Evolutionary conservation across 192 early-diverging fungal genomes (phyloP).

Genomic region (Phycomyces blakesleeanus): DNA sequence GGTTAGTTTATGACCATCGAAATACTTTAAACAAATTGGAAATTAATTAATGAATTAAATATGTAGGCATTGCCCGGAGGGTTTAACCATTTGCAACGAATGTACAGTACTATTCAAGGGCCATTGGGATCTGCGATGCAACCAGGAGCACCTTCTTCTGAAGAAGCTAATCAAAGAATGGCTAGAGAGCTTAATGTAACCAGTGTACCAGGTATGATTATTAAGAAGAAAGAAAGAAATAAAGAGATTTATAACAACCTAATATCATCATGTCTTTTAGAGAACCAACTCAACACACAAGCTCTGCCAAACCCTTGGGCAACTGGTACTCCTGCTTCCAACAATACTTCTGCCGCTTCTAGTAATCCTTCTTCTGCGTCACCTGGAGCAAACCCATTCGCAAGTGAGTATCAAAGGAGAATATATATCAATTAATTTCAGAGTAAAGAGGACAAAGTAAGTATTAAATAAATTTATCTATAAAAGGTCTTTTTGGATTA

Average conservation of each 20-base stretch:
- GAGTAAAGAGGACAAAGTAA: neutral
- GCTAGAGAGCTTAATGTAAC: conserved; percentile 53
- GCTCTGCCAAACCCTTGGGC: conserved; percentile 60
- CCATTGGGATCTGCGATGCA: conserved; percentile 51
- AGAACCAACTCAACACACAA: conserved; percentile 47
- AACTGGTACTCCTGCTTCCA: conserved; percentile 11
- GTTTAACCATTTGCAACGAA: conserved; percentile 57
- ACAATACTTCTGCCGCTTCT: conserved; percentile 3
- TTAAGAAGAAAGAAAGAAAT: too few relatives aligned
- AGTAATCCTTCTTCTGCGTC: conserved; percentile 21
- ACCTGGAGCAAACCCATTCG: neutral
- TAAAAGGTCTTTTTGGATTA: conserved; percentile 2
- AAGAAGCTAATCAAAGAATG: conserved; percentile 49
- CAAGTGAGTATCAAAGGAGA: conserved; percentile 1
- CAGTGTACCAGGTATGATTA: conserved; percentile 38
- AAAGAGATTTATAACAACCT: too few relatives aligned
- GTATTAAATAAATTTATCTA: too few relatives aligned
- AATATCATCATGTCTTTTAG: conserved; percentile 12
- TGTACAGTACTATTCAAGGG: conserved; percentile 55
- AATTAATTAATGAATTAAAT: too few relatives aligned
- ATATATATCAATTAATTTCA: neutral
- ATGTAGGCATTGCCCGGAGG: conserved; percentile 60
- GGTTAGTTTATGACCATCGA: conserved; percentile 1
- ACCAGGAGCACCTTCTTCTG: conserved; percentile 37
- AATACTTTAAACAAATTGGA: neutral